Conservation (phyloP, 148 eudicot genomes). For the Vaccinium darrowii region DNA sequence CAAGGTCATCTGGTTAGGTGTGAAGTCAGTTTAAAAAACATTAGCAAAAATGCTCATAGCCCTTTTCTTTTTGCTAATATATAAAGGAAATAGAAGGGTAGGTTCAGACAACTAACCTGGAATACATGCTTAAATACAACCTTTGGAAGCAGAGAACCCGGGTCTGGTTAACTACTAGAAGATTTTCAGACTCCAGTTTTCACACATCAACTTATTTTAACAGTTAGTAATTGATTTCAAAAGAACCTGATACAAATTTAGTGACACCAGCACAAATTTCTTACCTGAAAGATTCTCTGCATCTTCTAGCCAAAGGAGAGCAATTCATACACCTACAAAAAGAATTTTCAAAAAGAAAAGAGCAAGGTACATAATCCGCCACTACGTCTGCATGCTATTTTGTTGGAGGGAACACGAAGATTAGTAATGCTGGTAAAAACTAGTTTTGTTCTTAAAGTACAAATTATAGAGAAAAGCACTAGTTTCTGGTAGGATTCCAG, state of each 20-base stretch:
- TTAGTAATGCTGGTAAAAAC: not conserved
- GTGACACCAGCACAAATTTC: not conserved
- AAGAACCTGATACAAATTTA: not conserved
- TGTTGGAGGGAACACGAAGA: conserved; percentile 10
- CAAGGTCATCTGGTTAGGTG: not conserved
- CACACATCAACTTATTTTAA: not conserved
- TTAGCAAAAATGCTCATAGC: not conserved
- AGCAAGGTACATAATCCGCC: not conserved
- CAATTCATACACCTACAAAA: not conserved
- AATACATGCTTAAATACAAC: not conserved
- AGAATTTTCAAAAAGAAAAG: conserved; percentile 5
- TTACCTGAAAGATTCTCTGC: conserved; percentile 3
- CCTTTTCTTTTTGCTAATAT: not conserved
- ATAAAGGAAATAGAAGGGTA: not conserved
- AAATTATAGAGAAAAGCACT: not conserved
- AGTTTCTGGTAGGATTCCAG: not conserved
- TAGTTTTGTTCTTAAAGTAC: not conserved
- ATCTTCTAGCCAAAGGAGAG: conserved; percentile 4
- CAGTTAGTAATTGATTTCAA: not conserved
- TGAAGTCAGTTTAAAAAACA: not conserved
- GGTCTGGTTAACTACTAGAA: not conserved
- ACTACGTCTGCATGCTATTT: conserved; percentile 7
- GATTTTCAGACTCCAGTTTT: not conserved
- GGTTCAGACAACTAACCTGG: not conserved
- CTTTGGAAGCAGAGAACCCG: not conserved